Evolutionary conservation across 75 land plant species (phyloP).

Genomic region (Pseudotsuga menziesii): DNA sequence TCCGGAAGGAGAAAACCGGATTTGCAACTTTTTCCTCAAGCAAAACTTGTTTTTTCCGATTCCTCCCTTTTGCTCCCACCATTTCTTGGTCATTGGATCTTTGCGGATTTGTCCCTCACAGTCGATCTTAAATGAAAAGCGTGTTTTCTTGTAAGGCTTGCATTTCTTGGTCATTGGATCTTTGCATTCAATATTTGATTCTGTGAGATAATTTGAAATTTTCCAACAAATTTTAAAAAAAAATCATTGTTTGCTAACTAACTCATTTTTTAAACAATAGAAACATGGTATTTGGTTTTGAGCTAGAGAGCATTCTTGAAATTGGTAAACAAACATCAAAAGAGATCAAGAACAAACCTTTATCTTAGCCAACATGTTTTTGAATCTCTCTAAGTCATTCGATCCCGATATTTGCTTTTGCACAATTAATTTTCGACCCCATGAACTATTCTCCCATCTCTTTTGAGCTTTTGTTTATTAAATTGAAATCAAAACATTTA

Average conservation of each 20-base stretch:
- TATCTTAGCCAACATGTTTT: slow-evolving; percentile 33
- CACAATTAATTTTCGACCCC: slow-evolving; percentile 44
- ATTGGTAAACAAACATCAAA: neutral
- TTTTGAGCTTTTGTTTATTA: slow-evolving; percentile 23
- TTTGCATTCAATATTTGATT: neutral
- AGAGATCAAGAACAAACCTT: slow-evolving; percentile 15
- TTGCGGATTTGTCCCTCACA: too few relatives aligned
- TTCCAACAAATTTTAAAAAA: neutral
- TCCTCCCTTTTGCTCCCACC: too few relatives aligned
- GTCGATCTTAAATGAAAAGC: too few relatives aligned
- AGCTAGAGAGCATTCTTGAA: neutral
- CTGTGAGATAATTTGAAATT: too few relatives aligned
- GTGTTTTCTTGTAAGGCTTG: too few relatives aligned
- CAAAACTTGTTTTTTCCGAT: too few relatives aligned
- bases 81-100: too few relatives aligned
- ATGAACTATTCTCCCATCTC: slow-evolving; percentile 39
- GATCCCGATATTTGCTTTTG: slow-evolving; percentile 27
- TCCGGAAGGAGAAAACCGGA: too few relatives aligned
- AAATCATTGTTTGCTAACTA: neutral
- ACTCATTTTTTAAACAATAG: too few relatives aligned
- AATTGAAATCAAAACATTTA: neutral
- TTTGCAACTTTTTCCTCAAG: too few relatives aligned
- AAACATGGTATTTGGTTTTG: too few relatives aligned
- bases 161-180: too few relatives aligned
- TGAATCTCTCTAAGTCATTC: slow-evolving; percentile 43